phyloP scores from a whole-genome alignment of 495 filamentous ascomycete species.

The Chaetomidium leptoderma region DNA sequence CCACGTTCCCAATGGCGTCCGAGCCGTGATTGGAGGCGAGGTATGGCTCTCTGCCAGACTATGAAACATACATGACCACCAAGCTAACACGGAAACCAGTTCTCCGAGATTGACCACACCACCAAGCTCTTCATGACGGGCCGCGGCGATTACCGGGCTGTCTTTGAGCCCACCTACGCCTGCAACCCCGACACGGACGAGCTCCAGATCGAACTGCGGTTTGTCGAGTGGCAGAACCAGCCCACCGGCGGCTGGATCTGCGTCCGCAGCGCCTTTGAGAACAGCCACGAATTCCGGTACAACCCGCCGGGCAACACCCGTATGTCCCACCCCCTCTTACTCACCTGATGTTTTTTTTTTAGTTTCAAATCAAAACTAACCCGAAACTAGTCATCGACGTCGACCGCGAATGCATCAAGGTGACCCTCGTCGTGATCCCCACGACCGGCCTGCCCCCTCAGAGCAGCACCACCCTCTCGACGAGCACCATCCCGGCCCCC shows the following conservation, averaged over 20 bases:
- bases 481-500: conserved; percentile 1
- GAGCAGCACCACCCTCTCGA: conserved; percentile 2
- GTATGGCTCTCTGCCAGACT: conserved; percentile 25
- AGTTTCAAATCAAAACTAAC: not conserved
- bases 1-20: conserved; percentile 28
- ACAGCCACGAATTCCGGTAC: conserved; percentile 45
- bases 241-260: conserved; percentile 42
- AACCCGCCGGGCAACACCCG: conserved; percentile 42
- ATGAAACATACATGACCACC: not conserved
- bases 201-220: conserved; percentile 41
- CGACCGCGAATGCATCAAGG: conserved; percentile 36
- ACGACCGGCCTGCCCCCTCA: conserved; percentile 7
- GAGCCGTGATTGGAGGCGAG: conserved; percentile 47
- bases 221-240: conserved; percentile 32
- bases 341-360: too few relatives aligned
- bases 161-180: conserved; percentile 46
- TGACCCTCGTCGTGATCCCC: conserved; percentile 32
- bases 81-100: conserved; percentile 31
- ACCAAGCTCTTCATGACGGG: conserved; percentile 55
- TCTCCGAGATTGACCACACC: conserved; percentile 49
- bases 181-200: conserved; percentile 49
- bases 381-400: conserved; percentile 30
- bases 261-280: conserved; percentile 38
- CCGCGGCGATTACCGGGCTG: conserved; percentile 43
- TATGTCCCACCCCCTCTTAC: conserved; percentile 22